A percentile compares a stretch with the other conserved stretches of the same genome.
These are phyloP conservation scores for Odonthalia washingtoniensis DNA, from an alignment of 31 red algal genomes.

Conservation along the genomic window DNA sequence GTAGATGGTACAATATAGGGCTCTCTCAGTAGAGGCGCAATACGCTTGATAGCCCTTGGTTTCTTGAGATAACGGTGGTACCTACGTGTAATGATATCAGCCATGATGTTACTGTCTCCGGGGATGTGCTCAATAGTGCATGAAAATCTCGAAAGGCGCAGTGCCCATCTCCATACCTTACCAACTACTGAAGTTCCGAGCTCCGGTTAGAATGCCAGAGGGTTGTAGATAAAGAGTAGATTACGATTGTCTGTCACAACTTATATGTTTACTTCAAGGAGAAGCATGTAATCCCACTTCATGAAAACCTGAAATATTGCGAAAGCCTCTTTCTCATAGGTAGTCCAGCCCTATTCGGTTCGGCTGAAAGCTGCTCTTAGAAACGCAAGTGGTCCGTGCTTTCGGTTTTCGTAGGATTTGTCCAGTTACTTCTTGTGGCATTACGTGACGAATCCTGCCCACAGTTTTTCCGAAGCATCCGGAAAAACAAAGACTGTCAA, in stretches of 20 bases:
- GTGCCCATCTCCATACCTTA: slow-evolving; percentile 3
- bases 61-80: neutral
- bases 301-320: slow-evolving; percentile 28
- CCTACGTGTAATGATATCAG: slow-evolving; percentile 24
- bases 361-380: slow-evolving; percentile 17
- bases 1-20: neutral
- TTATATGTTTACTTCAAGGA: slow-evolving; percentile 1
- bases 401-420: neutral
- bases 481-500: neutral
- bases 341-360: slow-evolving; percentile 1
- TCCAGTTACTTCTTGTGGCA: neutral
- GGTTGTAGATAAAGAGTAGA: slow-evolving; percentile 30
- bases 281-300: slow-evolving; percentile 24
- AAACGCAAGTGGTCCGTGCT: slow-evolving; percentile 32
- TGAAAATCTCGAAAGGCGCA: neutral
- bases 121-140: slow-evolving; percentile 1
- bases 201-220: neutral
- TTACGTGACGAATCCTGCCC: slow-evolving; percentile 7
- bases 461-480: slow-evolving; percentile 10
- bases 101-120: slow-evolving; percentile 26
- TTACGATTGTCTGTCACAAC: slow-evolving; percentile 20
- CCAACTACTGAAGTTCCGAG: neutral
- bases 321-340: slow-evolving; percentile 28
- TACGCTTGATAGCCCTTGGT: neutral
- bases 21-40: neutral